Evolutionary conservation across 169 alveolate genomes (phyloP), one percentile per base, ranked within the genome.

Genomic region (Plasmodium falciparum): DNA sequence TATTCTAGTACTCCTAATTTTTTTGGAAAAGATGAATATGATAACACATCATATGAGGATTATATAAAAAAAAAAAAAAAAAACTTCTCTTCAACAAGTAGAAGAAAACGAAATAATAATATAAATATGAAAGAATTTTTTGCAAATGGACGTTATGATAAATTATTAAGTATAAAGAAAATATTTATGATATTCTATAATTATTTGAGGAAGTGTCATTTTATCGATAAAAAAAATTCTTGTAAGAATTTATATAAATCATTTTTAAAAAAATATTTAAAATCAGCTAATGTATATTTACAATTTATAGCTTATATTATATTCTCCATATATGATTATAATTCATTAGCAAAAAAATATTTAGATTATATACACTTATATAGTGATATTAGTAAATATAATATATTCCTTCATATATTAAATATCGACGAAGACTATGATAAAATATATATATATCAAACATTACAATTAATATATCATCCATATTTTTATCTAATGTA

Each of bases 401-500:
- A 65, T 8, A 78, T 78, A 24, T 78, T 78, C 9, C 49, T 78
- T 8, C 89, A 52, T 43, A 78, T 78, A 15, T 20, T 78, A 29
- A 78, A 78, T 24, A 70, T 78, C n/a, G 45, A 78, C 45, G 43
- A 58, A 0, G 33, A 78, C 12, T 65, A 65, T 11, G 80, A 78
- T 66, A 29, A 65, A 45, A n/a, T 78, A 78, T 78, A 78, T 47
- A 52, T 70, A 6, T 78, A 78, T 52, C 73, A 50, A 33, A 66
- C 78, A 47, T 5, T 78, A 45, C 70, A 78, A 47, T 71, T 78
- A 43, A 33, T 78, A 65, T 78, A 65, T 17, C 89, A 78, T 66
- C 89, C 89, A 2, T 78, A 78, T 17, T 78, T 78, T 43, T 78
- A 78, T 13, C 54, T 49, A 45, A 78, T 78, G 89, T 78, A 78